Evolutionary conservation across 768 basidiomycete genomes (phyloP).

Genomic region (Lepiota venenata): DNA sequence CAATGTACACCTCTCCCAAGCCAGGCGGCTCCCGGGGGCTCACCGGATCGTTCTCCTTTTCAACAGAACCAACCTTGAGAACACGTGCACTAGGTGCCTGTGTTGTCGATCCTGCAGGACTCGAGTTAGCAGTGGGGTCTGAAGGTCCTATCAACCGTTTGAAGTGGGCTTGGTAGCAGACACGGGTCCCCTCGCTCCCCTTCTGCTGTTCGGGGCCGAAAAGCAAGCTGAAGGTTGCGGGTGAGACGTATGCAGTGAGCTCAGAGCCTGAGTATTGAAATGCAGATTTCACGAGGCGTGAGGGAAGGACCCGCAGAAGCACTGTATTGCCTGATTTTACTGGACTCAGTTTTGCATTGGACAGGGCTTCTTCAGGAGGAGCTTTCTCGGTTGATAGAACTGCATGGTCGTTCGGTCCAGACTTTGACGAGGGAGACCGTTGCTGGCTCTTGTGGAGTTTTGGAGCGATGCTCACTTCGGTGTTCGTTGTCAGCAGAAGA

Average conservation of each 20-base stretch:
- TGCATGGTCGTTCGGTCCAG: constrained; percentile 14
- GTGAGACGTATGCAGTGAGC: constrained; percentile 41
- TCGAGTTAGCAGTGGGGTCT: constrained; percentile 33
- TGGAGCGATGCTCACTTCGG: constrained; percentile 91
- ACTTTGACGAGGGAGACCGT: constrained; percentile 11
- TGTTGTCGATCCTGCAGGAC: constrained; percentile 15
- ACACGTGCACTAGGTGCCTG: constrained; percentile 29
- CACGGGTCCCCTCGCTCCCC: background rate
- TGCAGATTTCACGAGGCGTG: constrained; percentile 29
- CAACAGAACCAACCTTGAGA: constrained; percentile 35
- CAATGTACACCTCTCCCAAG: constrained; percentile 36
- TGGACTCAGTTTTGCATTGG: constrained; percentile 2
- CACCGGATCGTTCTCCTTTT: background rate
- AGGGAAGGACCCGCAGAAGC: constrained; percentile 50
- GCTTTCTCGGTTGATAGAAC: constrained; percentile 9
- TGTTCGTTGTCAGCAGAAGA: constrained; percentile 78
- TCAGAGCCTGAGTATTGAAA: constrained; percentile 32
- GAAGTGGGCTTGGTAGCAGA: constrained; percentile 18
- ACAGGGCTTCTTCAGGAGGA: constrained; percentile 13
- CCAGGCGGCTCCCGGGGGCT: constrained; percentile 5
- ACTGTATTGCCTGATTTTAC: constrained; percentile 20
- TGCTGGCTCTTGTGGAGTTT: constrained; percentile 49
- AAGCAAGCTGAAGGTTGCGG: constrained; percentile 29
- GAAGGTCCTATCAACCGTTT: constrained; percentile 39
- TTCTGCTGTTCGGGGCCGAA: constrained; percentile 4